Evolutionary conservation across 2,329 filamentous ascomycete species (phyloP), one percentile per base, ranked within the genome.

Genomic region (Aspergillus versicolor): DNA sequence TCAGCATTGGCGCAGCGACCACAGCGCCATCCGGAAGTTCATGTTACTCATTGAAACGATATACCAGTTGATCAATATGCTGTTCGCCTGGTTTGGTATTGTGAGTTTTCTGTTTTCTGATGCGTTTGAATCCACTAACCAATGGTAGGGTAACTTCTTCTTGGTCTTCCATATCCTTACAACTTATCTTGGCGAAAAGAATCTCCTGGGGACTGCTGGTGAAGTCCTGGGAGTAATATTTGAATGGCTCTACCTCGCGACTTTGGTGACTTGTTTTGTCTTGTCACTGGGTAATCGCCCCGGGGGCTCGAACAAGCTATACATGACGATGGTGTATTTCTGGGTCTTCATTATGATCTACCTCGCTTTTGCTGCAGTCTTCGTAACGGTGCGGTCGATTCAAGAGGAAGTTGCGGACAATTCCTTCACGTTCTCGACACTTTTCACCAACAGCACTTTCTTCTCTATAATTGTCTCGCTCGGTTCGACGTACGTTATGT

Each of bases 51-150:
- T 97, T 64, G 94, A 99, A 73, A 97, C 97, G 74, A 80, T 89
- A 64, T 99, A 97, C 79, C 92, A 97, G 75, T 94, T 91, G 1
- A 83, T 88, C 75, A 96, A 91, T 81, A 97, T 97, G 91, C 84
- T 99, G 70, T 99, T 97, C 73, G 92, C 94, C 52, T 99, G 94
- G 94, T 97, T 99, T 72, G 91, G 89, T 67, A 94, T 97, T 70
- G 90, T 81, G 70, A 73, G 78, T 73, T n/a, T 37, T 19, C 4
- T 43, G 32, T 38, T 19, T 45, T 3, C 15, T n/a, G 17, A 11
- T 21, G 13, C 42, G 2, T 52, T 40, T 40, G 55, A 50, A 51
- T 24, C 60, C 63, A 56, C 57, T 53, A 42, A 50, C 40, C 41
- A 13, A 50, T 46, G 17, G 24, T 54, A 81, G 79, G 86, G 94